Evolutionary conservation across 257 asterid species (phyloP), one percentile per base, ranked within the genome.

Genomic region (Lantana camara): DNA sequence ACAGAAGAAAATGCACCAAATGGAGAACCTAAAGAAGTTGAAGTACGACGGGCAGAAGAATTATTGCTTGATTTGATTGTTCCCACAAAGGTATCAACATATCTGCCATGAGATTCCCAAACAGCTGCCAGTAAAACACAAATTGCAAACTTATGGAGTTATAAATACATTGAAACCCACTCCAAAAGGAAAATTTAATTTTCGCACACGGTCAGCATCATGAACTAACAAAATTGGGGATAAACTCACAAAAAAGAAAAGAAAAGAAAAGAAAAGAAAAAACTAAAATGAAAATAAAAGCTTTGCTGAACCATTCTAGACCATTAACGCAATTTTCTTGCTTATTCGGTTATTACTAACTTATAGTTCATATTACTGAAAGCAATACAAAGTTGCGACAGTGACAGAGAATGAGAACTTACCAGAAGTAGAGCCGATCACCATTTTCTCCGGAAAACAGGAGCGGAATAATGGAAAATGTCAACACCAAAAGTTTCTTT

Each of bases 111-210:
- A 21, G 30, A 37, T 9, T 1, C 34, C n/a, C 55, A 55, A 49
- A 7, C 17, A 61, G 48, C 75, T 70, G 69, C 22, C 56, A 60
- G 42, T 21, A 41, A 12, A 60, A 27, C 63, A 69, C 16, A 27
- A 30, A 27, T 24, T 57, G 29, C 20, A 34, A 57, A 17, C 14
- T 10, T 7, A 0, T n/a, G n/a, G 5, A 42, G 15, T 42, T 42
- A 12, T 3, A 42, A 42, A 42, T 42, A 42, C 4, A 42, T 12
- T 0, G 16, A 13, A 42, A 13, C 48, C 7, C 14, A 13, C 48
- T n/a, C n/a, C n/a, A n/a, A n/a, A n/a, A n/a, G n/a, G n/a, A n/a
- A n/a, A n/a, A n/a, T n/a, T n/a, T n/a, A n/a, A n/a, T n/a, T n/a
- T n/a, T n/a, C n/a, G n/a, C n/a, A n/a, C n/a, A n/a, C n/a, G n/a